A percentile compares a stretch with the other conserved stretches of the same genome.
Evolutionary conservation across 768 basidiomycete species (phyloP).

Genomic region (Dacryopinax spathularia): DNA sequence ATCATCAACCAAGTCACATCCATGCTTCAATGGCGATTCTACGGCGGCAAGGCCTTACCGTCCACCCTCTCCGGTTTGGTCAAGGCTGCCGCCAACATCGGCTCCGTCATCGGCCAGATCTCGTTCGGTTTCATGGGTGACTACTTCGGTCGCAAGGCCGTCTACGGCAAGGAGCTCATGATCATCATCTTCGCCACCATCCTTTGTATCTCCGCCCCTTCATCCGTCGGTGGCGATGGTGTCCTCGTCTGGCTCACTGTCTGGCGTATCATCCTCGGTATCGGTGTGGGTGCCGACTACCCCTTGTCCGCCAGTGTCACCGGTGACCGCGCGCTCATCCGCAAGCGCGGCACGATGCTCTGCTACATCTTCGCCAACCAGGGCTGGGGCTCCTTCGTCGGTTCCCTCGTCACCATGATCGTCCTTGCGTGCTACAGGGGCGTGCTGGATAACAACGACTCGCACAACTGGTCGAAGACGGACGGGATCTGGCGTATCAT

Average conservation of each 20-base stretch:
- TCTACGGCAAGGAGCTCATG: slow-evolving; percentile 68
- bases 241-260: slow-evolving; percentile 47
- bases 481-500: slow-evolving; percentile 68
- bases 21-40: background rate
- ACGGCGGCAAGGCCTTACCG: slow-evolving; percentile 34
- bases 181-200: slow-evolving; percentile 68
- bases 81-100: slow-evolving; percentile 58
- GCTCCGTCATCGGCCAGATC: slow-evolving; percentile 35
- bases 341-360: slow-evolving; percentile 59
- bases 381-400: slow-evolving; percentile 62
- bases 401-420: slow-evolving; percentile 47
- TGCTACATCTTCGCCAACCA: slow-evolving; percentile 64
- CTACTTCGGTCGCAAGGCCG: slow-evolving; percentile 11
- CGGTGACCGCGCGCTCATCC: slow-evolving; percentile 44
- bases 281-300: slow-evolving; percentile 71
- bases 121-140: slow-evolving; percentile 28
- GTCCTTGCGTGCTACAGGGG: slow-evolving; percentile 49
- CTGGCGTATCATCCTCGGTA: slow-evolving; percentile 58
- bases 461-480: slow-evolving; percentile 40
- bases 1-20: slow-evolving; percentile 8
- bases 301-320: slow-evolving; percentile 55
- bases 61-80: slow-evolving; percentile 44
- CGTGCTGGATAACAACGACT: slow-evolving; percentile 43
- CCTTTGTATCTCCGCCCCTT: slow-evolving; percentile 49
- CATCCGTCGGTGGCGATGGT: slow-evolving; percentile 28